Conservation (phyloP, 805 yeast species). For the Isabelozyma gotoi region DNA sequence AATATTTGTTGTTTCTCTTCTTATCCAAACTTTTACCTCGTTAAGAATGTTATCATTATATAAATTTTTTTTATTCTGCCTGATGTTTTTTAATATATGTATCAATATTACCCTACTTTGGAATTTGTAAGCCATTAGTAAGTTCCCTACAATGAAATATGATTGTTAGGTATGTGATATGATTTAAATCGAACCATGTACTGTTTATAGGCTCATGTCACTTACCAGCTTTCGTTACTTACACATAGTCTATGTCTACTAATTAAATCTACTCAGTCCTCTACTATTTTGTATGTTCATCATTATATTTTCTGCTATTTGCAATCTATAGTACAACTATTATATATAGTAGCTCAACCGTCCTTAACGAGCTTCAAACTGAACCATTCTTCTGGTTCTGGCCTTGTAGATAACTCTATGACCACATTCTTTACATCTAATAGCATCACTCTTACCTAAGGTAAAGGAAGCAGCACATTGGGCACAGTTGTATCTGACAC, state of each 20-base stretch:
- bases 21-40: neutral
- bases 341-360: neutral
- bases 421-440: conserved; percentile 97
- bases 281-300: neutral
- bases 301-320: neutral
- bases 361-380: conserved; percentile 43
- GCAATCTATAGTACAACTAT: neutral
- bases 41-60: neutral
- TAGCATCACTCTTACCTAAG: conserved; percentile 90
- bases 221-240: no score
- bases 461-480: conserved; percentile 91
- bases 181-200: no score
- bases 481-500: conserved; percentile 93
- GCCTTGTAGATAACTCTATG: conserved; percentile 97
- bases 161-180: no score
- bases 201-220: no score
- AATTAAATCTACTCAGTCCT: no score
- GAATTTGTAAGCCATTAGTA: neutral
- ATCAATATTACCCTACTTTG: neutral
- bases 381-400: conserved; percentile 93
- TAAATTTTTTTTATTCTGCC: neutral
- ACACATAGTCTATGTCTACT: no score
- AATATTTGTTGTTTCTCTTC: neutral
- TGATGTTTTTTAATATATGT: neutral
- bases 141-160: no score